Evolutionary conservation across 2,329 filamentous ascomycete genomes (phyloP).

Genomic region (Hypoxylon sp.): DNA sequence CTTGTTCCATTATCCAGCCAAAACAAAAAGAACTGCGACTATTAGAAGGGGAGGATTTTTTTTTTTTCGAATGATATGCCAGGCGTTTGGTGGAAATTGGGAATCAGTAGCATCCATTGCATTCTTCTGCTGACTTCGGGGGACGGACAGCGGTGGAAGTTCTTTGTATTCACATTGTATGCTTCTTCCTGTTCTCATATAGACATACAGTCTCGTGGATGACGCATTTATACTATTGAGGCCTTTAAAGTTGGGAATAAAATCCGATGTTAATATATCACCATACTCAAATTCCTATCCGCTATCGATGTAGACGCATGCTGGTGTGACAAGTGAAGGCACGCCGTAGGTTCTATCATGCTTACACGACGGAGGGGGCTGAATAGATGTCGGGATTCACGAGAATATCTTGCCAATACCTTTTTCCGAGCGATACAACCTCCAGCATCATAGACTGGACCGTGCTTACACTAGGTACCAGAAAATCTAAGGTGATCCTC

Average conservation of each 20-base stretch:
- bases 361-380: background rate
- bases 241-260: background rate
- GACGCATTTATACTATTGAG: background rate
- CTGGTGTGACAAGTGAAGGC: background rate
- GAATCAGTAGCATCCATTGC: constrained; percentile 18
- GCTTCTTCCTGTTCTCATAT: constrained; percentile 9
- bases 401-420: background rate
- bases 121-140: constrained; percentile 1
- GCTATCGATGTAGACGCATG: background rate
- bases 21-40: constrained; percentile 10
- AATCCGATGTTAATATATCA: background rate
- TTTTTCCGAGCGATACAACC: background rate
- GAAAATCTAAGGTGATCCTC: background rate
- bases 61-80: constrained; percentile 13
- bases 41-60: constrained; percentile 1
- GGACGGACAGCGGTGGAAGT: background rate
- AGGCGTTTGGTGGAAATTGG: constrained; percentile 18
- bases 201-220: constrained; percentile 3
- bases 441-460: background rate
- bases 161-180: constrained; percentile 18
- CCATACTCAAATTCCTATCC: background rate
- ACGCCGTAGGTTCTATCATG: background rate
- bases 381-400: background rate
- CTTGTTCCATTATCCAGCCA: background rate
- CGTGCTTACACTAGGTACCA: background rate